A percentile compares a stretch with the other conserved stretches of the same genome.
Conservation (phyloP, 257 asterid genomes). For the Salvia hispanica region DNA sequence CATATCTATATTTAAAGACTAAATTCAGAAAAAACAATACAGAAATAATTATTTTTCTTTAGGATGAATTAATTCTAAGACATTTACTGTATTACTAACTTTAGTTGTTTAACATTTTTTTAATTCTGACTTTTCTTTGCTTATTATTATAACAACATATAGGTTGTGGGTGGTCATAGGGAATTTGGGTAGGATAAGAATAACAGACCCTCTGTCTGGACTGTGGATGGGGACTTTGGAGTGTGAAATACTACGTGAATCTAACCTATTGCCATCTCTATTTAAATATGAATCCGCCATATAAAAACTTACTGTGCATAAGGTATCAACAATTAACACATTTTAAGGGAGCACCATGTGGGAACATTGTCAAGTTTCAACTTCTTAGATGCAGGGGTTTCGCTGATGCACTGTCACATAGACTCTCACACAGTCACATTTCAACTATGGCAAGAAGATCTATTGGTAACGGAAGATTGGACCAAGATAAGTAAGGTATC, state of each 20-base stretch:
- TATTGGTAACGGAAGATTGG: conserved; percentile 10
- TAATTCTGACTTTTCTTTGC: neutral
- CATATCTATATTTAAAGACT: neutral
- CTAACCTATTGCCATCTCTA: neutral
- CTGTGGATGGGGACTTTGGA: neutral
- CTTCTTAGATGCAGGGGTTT: too few species aligned
- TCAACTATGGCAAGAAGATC: neutral
- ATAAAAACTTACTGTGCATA: conserved; percentile 65
- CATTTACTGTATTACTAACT: neutral
- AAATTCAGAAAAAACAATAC: neutral
- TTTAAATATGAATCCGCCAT: conserved; percentile 1
- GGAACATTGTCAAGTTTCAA: conserved; percentile 8
- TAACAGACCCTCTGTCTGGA: neutral
- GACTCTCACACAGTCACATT: conserved; percentile 8
- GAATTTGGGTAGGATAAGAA: neutral
- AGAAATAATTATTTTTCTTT: neutral
- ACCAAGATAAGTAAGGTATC: conserved; percentile 22
- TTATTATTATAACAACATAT: neutral
- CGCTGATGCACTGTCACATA: too few species aligned
- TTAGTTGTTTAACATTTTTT: neutral
- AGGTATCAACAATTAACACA: conserved; percentile 10
- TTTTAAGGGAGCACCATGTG: neutral
- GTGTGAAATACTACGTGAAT: conserved; percentile 1
- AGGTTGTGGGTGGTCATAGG: neutral
- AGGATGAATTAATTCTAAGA: neutral